Conservation (phyloP, 1,284 basidiomycete species). For the Trametes hirsuta region DNA sequence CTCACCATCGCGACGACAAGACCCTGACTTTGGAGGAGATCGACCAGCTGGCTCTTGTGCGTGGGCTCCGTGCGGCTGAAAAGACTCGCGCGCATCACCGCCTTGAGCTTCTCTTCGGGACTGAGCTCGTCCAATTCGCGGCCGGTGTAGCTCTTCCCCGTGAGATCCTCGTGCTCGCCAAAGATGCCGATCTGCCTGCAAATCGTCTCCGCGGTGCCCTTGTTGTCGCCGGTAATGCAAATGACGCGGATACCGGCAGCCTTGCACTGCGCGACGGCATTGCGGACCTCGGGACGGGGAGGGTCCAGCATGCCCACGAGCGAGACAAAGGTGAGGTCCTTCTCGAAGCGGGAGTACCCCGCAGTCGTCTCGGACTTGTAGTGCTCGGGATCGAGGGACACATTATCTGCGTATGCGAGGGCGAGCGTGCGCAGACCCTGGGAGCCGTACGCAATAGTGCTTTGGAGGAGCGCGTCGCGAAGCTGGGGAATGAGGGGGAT, state of each 20-base stretch:
- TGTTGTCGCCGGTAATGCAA: slow-evolving; percentile 99
- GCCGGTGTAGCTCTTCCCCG: slow-evolving; percentile 94
- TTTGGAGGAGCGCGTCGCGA: slow-evolving; percentile 64
- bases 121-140: slow-evolving; percentile 86
- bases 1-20: slow-evolving; percentile 97
- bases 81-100: slow-evolving; percentile 86
- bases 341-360: slow-evolving; percentile 90
- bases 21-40: slow-evolving; percentile 90
- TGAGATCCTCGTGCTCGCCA: slow-evolving; percentile 77
- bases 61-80: slow-evolving; percentile 95
- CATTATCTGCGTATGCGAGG: slow-evolving; percentile 83
- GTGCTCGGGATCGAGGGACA: slow-evolving; percentile 77
- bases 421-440: slow-evolving; percentile 91
- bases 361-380: slow-evolving; percentile 79
- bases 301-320: slow-evolving; percentile 98
- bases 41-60: slow-evolving; percentile 95
- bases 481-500: slow-evolving; percentile 69
- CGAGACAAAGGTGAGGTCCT: slow-evolving; percentile 90
- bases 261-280: slow-evolving; percentile 88
- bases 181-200: slow-evolving; percentile 97
- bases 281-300: slow-evolving; percentile 91
- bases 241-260: slow-evolving; percentile 96
- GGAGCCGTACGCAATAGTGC: slow-evolving; percentile 75
- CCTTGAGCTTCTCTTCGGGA: slow-evolving; percentile 80
- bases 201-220: slow-evolving; percentile 97